These are phyloP conservation scores for Kwoniella dejecticola DNA, from an alignment of 768 basidiomycete species.

Conservation along the genomic window DNA sequence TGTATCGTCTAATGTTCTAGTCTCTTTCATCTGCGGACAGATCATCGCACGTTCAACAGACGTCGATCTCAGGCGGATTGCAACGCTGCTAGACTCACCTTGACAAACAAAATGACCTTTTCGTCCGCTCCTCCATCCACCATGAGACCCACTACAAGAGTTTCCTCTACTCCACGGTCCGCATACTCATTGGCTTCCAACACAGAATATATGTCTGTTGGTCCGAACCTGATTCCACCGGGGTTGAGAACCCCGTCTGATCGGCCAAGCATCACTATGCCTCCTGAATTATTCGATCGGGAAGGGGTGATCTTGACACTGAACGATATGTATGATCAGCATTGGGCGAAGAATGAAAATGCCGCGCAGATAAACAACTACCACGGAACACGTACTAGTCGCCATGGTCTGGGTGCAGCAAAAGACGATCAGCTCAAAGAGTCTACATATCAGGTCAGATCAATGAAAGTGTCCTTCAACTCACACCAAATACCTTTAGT, in stretches of 20 bases:
- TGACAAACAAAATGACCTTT: conserved; percentile 74
- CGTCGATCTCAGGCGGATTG: background rate
- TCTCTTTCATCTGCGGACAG: conserved; percentile 56
- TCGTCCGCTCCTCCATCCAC: conserved; percentile 70
- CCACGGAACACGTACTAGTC: conserved; percentile 39
- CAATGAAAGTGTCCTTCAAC: conserved; percentile 46
- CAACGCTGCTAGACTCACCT: conserved; percentile 47
- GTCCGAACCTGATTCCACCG: conserved; percentile 79
- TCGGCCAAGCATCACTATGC: conserved; percentile 75
- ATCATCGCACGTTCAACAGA: no score
- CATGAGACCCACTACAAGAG: conserved; percentile 71
- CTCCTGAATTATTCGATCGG: conserved; percentile 71
- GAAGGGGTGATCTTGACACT: conserved; percentile 67
- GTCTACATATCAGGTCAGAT: no score
- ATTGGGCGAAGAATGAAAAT: no score
- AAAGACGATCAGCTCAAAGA: no score
- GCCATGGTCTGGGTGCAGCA: conserved; percentile 36
- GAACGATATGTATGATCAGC: background rate
- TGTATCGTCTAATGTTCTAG: conserved; percentile 60
- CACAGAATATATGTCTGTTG: conserved; percentile 78
- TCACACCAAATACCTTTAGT: conserved; percentile 73
- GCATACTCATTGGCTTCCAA: conserved; percentile 65
- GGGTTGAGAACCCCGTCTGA: conserved; percentile 85
- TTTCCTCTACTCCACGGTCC: conserved; percentile 63
- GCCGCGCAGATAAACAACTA: no score